These are phyloP conservation scores for Cruciata laevipes DNA, from an alignment of 257 asterid genomes.

Conservation along the genomic window DNA sequence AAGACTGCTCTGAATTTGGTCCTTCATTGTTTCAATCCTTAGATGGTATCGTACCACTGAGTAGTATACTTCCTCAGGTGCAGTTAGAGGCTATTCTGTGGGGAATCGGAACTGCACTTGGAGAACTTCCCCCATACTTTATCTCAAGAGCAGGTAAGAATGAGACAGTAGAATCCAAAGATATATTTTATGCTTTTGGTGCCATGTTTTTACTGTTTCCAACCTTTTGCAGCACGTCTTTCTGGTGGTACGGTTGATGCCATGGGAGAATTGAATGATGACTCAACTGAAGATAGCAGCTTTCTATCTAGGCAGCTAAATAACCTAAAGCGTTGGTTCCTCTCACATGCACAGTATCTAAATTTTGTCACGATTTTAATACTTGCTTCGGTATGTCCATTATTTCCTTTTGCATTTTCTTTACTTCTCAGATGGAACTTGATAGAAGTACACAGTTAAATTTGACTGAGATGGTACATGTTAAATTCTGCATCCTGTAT, in stretches of 20 bases:
- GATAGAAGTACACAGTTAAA: neutral
- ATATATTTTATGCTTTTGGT: neutral
- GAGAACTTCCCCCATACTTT: slow-evolving; percentile 95
- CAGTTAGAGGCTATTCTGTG: slow-evolving; percentile 82
- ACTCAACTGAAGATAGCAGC: slow-evolving; percentile 40
- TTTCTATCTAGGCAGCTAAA: slow-evolving; percentile 32
- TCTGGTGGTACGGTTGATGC: slow-evolving; percentile 56
- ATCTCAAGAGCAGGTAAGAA: slow-evolving; percentile 88
- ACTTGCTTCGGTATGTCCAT: slow-evolving; percentile 74
- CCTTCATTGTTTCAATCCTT: slow-evolving; percentile 60
- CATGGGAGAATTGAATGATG: slow-evolving; percentile 47
- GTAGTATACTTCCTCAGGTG: slow-evolving; percentile 80
- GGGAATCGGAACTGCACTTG: slow-evolving; percentile 95
- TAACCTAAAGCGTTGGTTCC: slow-evolving; percentile 55
- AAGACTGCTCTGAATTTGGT: slow-evolving; percentile 73
- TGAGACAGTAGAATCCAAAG: neutral
- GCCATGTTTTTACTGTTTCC: neutral
- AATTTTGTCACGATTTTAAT: slow-evolving; percentile 63
- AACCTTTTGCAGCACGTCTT: slow-evolving; percentile 47
- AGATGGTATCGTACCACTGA: slow-evolving; percentile 56
- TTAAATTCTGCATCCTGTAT: neutral
- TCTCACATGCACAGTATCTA: slow-evolving; percentile 66
- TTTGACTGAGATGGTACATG: neutral
- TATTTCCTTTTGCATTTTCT: neutral
- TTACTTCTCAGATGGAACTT: neutral